Conservation (phyloP, 2,329 filamentous ascomycete species). For the Diaporthe caulivora region DNA sequence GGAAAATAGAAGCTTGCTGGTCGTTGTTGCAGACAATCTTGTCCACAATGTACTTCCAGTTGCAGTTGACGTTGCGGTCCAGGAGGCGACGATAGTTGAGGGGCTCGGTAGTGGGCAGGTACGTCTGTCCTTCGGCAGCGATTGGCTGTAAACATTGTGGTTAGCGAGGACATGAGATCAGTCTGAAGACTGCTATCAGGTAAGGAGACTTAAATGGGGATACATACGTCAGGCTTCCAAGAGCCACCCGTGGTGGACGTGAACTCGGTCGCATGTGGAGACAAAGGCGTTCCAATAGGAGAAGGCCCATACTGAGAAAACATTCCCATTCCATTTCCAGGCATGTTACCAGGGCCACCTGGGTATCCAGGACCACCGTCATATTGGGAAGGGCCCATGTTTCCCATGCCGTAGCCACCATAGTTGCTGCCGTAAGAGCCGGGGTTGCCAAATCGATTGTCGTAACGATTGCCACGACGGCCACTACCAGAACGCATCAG, state of each 20-base stretch:
- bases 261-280: slow-evolving; percentile 81
- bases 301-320: slow-evolving; percentile 66
- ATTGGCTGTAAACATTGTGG: slow-evolving; percentile 54
- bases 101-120: slow-evolving; percentile 88
- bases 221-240: slow-evolving; percentile 69
- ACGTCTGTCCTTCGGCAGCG: slow-evolving; percentile 75
- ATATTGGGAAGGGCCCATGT: slow-evolving; percentile 46
- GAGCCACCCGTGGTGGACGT: slow-evolving; percentile 63
- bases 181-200: slow-evolving; percentile 25
- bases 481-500: slow-evolving; percentile 55
- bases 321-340: slow-evolving; percentile 54
- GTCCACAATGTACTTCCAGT: slow-evolving; percentile 99
- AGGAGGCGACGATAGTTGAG: slow-evolving; percentile 96
- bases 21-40: slow-evolving; percentile 99
- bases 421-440: slow-evolving; percentile 52
- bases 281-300: slow-evolving; percentile 74
- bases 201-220: background rate
- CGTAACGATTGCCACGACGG: slow-evolving; percentile 62
- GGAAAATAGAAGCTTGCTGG: slow-evolving; percentile 97
- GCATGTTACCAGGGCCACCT: slow-evolving; percentile 46
- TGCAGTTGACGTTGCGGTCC: slow-evolving; percentile 95
- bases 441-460: slow-evolving; percentile 52
- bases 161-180: slow-evolving; percentile 26
- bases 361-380: slow-evolving; percentile 45
- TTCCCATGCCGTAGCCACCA: slow-evolving; percentile 48